Base-by-base conservation (phyloP, 2,329 filamentous ascomycete genomes). In the Penicillium sp. region DNA sequence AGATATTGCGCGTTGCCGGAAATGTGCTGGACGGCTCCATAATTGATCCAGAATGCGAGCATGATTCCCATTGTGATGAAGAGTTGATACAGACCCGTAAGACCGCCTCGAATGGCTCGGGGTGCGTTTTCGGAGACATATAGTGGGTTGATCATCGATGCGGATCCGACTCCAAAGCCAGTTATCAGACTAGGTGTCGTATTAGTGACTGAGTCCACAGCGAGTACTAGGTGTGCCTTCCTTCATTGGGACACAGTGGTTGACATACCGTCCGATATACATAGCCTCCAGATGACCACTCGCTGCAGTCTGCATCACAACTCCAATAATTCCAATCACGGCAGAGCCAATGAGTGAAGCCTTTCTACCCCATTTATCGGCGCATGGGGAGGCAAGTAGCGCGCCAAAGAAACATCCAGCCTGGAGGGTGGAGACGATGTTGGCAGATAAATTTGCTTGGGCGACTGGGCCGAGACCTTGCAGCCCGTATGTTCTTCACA, bases 351-450 rank as follows among this genome's bases (percentile, higher is more conserved):
- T 77, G 26, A 91, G 76, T 21, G 79, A 77, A 13, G 59, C 64
- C 42, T 81, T 81, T 48, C 87, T 80, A 14, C 87, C 87, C 61
- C 73, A 83, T 59, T 67, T 67, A 52, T 79, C 75, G 5, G 77
- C 73, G 8, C 66, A 47, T 2, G 57, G 64, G 31, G 66, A 68
- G 21, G 75, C 81, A 51, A 83, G 57, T 58, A 89, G 77, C 54
- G 85, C 85, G 31, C 86, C 86, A 48, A 83, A 77, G 69, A 89
- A 89, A 58, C 85, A 87, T 47, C 87, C 87, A 37, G 82, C 86
- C 71, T 90, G 87, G 9, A 90, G 79, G 0, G 84, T 87, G n/a
- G 86, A 88, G 24, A 89, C 87, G 54, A 90, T 86, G 66, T 88
- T 89, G 59, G 87, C 84, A 43, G 81, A 81, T 44, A 88, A 75